Percentiles rank a stretch among this genome's conserved stretches.
Evolutionary conservation across 202 grass and related monocot genomes (phyloP).

Genomic region (Setaria italica): DNA sequence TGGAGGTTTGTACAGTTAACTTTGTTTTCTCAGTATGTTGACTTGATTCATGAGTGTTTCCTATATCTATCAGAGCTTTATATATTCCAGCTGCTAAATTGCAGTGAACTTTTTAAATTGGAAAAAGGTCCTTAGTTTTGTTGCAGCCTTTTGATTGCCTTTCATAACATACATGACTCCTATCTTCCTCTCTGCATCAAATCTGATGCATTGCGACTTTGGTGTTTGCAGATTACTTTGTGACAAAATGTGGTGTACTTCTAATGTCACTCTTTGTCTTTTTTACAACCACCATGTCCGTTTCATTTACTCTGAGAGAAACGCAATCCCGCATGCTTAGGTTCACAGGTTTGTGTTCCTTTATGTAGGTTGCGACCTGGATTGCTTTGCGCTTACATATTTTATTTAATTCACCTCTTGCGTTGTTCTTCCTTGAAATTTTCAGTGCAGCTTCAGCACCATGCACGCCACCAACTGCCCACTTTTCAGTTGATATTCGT

Average conservation of each 20-base stretch:
- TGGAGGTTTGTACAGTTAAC: constrained; percentile 73
- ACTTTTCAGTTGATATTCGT: constrained; percentile 99
- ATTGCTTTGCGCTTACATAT: constrained; percentile 22
- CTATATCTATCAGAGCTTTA: constrained; percentile 15
- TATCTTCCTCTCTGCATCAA: constrained; percentile 32
- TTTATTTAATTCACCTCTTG: constrained; percentile 11
- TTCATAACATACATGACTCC: constrained; percentile 29
- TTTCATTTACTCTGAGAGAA: constrained; percentile 99
- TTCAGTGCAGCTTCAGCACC: constrained; percentile 99
- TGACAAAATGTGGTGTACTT: constrained; percentile 96
- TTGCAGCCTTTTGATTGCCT: constrained; percentile 11
- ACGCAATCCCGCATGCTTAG: constrained; percentile 99
- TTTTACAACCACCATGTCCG: constrained; percentile 99
- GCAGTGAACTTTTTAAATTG: constrained; percentile 21
- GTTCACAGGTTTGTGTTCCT: constrained; percentile 90
- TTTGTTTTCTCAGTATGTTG: constrained; percentile 32
- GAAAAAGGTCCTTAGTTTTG: constrained; percentile 26
- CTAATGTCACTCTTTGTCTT: constrained; percentile 99
- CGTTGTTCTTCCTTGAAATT: constrained; percentile 43
- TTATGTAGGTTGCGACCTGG: constrained; percentile 25
- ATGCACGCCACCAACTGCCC: constrained; percentile 92
- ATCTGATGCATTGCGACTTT: constrained; percentile 41
- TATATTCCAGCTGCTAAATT: constrained; percentile 18
- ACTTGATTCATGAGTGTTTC: not conserved
- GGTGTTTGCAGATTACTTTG: constrained; percentile 87